Base-by-base conservation (phyloP, 2,329 filamentous ascomycete species). In the Coleophoma crateriformis region DNA sequence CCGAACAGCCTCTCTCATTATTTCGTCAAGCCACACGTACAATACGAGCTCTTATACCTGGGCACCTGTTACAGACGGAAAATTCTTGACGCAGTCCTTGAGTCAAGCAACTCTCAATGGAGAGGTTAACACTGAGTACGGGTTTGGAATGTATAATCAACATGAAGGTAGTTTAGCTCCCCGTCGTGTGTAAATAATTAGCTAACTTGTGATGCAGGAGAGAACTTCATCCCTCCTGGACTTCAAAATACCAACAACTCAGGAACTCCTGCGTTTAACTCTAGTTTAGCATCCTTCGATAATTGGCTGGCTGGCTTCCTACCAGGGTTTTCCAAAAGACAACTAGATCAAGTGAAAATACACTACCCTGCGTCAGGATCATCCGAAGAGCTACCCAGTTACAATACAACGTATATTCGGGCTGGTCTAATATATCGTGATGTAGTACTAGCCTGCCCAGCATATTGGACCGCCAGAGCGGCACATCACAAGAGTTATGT, bases 341-440 rank as follows among this genome's bases (percentile, higher is more conserved):
- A 79, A 22, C 54, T 78, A 1, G 50, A 64, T 1, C 53, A 61
- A 2, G 63, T 78, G 1, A 66, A 71, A 53, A 49, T 55, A 4
- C 50, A 76, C 33, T 83, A 84, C 58, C 79, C 79, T 0, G 60
- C 58, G 0, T 49, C 48, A 0, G 78, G 78, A 1, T 64, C 58
- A 2, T 70, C 75, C 0, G 72, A 73, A 3, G 71, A 70, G 0
- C 64, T 79, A 0, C 45, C 58, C 3, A 50, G 17, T 1, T 82
- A 79, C 54, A 76, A 77, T 48, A 72, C 71, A 1, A 74, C 74
- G 0, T 77, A 73, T 46, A 66, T 70, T 1, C 68, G 79, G 19
- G 80, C 81, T 0, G 78, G 78, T 0, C 59, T 84, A 15, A 63
- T 85, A 2, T 84, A 78, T 54, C 65, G 81, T 12, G 81, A 85